A percentile compares a stretch with the other conserved stretches of the same genome.
Evolutionary conservation across 1,284 basidiomycete species (phyloP).

Genomic region (Trametes pubescens): DNA sequence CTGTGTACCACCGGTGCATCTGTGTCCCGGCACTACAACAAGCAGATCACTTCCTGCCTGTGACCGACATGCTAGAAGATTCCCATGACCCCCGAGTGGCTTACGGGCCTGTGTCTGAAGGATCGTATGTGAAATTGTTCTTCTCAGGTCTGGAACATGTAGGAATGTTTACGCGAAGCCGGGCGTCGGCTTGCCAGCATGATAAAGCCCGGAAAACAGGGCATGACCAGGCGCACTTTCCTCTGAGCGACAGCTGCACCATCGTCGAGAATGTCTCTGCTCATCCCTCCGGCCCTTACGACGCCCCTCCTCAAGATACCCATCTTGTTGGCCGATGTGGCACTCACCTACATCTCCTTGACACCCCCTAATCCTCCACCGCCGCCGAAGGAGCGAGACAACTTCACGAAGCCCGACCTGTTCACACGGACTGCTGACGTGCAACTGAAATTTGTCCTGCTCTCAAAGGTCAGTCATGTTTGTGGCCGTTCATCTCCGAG

Average conservation of each 20-base stretch:
- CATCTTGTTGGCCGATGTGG: background rate
- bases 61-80: background rate
- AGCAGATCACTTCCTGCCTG: no score
- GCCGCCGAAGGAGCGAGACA: constrained; percentile 4
- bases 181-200: background rate
- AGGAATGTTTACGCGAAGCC: background rate
- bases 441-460: constrained; percentile 1
- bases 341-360: constrained; percentile 4
- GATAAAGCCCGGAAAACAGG: background rate
- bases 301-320: constrained; percentile 10
- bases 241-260: background rate
- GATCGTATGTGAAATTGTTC: background rate
- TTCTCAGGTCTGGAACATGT: background rate
- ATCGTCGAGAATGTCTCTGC: background rate
- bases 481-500: background rate
- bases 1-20: no score
- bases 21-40: no score
- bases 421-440: constrained; percentile 5
- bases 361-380: constrained; percentile 13
- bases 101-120: background rate
- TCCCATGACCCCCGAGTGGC: background rate
- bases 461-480: background rate
- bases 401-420: constrained; percentile 8
- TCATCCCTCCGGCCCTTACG: background rate
- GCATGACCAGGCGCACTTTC: background rate